Base-by-base conservation (phyloP, 2,329 filamentous ascomycete genomes). In the Aplosporella prunicola region DNA sequence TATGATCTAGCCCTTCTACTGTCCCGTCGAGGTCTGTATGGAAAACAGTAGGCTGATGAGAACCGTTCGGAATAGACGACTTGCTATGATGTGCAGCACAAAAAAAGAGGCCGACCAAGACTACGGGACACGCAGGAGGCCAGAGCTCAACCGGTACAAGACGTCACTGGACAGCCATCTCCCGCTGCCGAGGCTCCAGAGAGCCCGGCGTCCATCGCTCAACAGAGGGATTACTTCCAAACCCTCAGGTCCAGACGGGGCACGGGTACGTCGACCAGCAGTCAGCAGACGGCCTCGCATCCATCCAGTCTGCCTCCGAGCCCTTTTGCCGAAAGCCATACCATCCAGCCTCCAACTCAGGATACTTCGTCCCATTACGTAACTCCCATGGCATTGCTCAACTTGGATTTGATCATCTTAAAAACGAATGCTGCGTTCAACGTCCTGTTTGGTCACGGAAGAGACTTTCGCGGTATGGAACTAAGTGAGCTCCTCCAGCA, bases 11-110 rank as follows among this genome's bases (percentile, higher is more conserved):
- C n/a, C 22, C 22, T 24, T 24, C 8, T 24, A 8, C 22, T 24
- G 8, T 24, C 8, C 22, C n/a, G n/a, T n/a, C n/a, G n/a, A n/a
- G n/a, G n/a, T n/a, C n/a, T n/a, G n/a, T n/a, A n/a, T n/a, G n/a
- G n/a, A n/a, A n/a, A n/a, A n/a, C n/a, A n/a, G 22, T 8, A 30
- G 20, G 38, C 31, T 40, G 25, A 34, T 28, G 22, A n/a, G 8
- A 13, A 14, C 5, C 18, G 20, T 13, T 22, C 26, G 20, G n/a
- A 30, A 20, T 51, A 89, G 67, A 82, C 87, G 41, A 71, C 78
- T 6, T 91, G 84, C 53, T 69, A 85, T 49, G 84, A 91, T 58
- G 83, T 91, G 22, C 80, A 86, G 52, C 84, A 91, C 60, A 91
- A 89, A 60, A 91, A 89, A 57, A 69, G 84, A 49, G 84, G 84